These are phyloP conservation scores for Elsinoe australis DNA, from an alignment of 2,329 filamentous ascomycete species.

Conservation along the genomic window DNA sequence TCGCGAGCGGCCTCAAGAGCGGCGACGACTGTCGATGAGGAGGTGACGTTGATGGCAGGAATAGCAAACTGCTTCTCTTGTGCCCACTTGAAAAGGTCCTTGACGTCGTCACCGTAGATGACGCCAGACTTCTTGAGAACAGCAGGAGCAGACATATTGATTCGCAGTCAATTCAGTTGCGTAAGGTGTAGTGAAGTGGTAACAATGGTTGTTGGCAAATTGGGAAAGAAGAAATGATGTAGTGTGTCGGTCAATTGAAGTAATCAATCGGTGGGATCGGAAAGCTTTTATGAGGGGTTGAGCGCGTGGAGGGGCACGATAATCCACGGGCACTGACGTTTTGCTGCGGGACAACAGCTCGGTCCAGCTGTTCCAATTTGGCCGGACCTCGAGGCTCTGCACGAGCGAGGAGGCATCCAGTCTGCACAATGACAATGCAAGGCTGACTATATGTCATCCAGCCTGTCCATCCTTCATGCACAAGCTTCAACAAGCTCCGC, in stretches of 20 bases:
- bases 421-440: too few relatives aligned
- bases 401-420: too few relatives aligned
- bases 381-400: constrained; percentile 1
- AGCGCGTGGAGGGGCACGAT: constrained; percentile 3
- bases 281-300: constrained; percentile 5
- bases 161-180: neutral
- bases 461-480: neutral
- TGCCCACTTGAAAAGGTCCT: constrained; percentile 73
- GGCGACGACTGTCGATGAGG: constrained; percentile 77
- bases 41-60: constrained; percentile 71
- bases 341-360: constrained; percentile 1
- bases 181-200: neutral
- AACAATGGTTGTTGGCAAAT: neutral
- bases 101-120: constrained; percentile 33
- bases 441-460: too few relatives aligned
- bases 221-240: neutral
- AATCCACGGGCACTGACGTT: neutral
- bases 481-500: neutral
- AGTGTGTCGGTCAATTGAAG: neutral
- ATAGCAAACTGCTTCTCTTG: constrained; percentile 84
- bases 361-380: too few relatives aligned
- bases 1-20: constrained; percentile 92
- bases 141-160: constrained; percentile 20
- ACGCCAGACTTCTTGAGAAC: constrained; percentile 31
- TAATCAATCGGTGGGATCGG: constrained; percentile 4